These are phyloP conservation scores for Sphagnum contortum DNA, from an alignment of 225 moss, liverwort and hornwort species.

Conservation along the genomic window DNA sequence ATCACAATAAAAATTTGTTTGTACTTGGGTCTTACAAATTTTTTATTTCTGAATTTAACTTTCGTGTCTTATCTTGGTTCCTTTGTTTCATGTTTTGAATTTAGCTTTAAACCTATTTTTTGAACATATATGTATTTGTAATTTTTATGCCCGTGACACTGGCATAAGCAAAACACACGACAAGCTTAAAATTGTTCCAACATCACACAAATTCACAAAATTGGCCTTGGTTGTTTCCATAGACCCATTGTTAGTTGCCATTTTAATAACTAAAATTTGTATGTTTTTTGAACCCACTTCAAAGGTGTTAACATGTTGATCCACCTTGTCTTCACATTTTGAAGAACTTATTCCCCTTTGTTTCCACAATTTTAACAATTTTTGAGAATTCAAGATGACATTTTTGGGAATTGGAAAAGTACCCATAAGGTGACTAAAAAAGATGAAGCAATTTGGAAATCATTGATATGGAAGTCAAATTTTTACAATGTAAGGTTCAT, in stretches of 20 bases:
- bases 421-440: neutral
- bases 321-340: neutral
- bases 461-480: neutral
- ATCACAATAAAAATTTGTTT: neutral
- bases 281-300: neutral
- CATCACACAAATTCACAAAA: neutral
- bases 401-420: neutral
- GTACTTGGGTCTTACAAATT: neutral
- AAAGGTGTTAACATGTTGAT: neutral
- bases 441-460: neutral
- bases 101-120: neutral
- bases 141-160: neutral
- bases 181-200: neutral
- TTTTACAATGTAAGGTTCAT: neutral
- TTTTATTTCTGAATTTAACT: neutral
- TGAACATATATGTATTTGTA: neutral
- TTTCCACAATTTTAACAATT: neutral
- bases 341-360: neutral
- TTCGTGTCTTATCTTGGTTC: neutral
- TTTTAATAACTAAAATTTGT: neutral
- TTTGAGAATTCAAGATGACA: neutral
- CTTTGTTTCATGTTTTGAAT: neutral
- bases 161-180: neutral
- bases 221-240: neutral
- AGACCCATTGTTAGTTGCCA: neutral